A percentile compares a stretch with the other conserved stretches of the same genome.
Evolutionary conservation across 2,329 filamentous ascomycete species (phyloP).

Genomic region (Ascosphaera apis): DNA sequence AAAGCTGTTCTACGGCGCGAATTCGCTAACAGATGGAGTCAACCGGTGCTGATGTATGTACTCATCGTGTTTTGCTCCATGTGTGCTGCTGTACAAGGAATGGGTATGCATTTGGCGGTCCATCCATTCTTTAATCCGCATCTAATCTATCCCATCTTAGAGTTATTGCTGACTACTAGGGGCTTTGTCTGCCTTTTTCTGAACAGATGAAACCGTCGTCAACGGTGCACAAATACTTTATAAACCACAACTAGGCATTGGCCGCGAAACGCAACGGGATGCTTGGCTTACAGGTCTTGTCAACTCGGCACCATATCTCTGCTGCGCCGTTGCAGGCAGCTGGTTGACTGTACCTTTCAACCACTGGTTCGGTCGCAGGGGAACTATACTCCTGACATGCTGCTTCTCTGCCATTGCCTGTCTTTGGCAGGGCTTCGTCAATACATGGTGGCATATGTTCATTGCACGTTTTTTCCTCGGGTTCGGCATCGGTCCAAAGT

Average conservation of each 20-base stretch:
- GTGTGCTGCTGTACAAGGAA: constrained; percentile 47
- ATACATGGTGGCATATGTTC: constrained; percentile 50
- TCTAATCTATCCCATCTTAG: neutral
- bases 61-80: constrained; percentile 44
- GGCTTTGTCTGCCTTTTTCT: neutral
- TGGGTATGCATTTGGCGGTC: constrained; percentile 22
- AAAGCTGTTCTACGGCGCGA: constrained; percentile 34
- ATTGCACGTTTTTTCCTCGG: constrained; percentile 49
- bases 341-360: constrained; percentile 56
- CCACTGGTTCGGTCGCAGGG: constrained; percentile 42
- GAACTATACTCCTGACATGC: constrained; percentile 55
- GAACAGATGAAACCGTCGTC: constrained; percentile 40
- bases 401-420: constrained; percentile 38
- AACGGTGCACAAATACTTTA: constrained; percentile 48
- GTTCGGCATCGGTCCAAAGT: constrained; percentile 55
- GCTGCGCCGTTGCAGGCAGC: constrained; percentile 45
- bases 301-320: constrained; percentile 35
- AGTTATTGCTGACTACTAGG: neutral
- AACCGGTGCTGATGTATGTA: constrained; percentile 41
- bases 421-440: constrained; percentile 39
- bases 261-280: constrained; percentile 21
- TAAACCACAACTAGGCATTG: constrained; percentile 36
- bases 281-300: constrained; percentile 38
- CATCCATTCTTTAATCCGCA: neutral
- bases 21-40: constrained; percentile 42